Base-by-base conservation (phyloP, 306 rosid genomes). In the Gleditsia sinensis region DNA sequence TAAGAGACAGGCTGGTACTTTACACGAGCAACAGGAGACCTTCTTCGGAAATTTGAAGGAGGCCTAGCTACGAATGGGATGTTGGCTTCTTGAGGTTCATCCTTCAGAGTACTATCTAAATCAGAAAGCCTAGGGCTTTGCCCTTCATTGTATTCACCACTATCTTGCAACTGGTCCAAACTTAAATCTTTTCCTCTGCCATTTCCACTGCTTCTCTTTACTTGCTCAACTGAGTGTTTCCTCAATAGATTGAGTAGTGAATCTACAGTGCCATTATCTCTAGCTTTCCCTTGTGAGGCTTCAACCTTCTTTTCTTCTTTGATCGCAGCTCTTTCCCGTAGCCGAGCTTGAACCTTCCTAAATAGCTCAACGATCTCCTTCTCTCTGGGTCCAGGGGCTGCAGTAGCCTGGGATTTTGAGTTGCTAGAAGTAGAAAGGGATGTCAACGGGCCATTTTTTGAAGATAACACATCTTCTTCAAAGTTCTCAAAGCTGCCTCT, bases 321-420 rank as follows among this genome's bases (percentile, higher is more conserved):
- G 62, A 14, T 80, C 9, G 92, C 82, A 55, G 90, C 89, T 59
- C 96, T 88, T 82, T 90, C 96, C 67, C 91, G 91, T 43, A 94
- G 84, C 80, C 88, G 95, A 67, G 92, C 92, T 84, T 92, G 99
- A 65, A 94, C 97, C 86, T 92, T 90, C 71, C 93, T 82, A 77
- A 94, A 94, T 66, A 94, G 89, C 83, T 90, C 99, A 40, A 94
- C 96, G 65, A 94, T 94, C 86, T 94, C 99, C 76, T 86, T 94
- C 85, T 94, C 99, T 76, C 92, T 92, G 5, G 96, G 86, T 46
- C 99, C 99, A 21, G 99, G 99, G 51, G 89, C 72, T 33, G 97
- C 83, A 59, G 92, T 88, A 57, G 95, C 82, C 68, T 88, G 89
- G 20, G 78, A 88, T 74, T 91, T 94, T 11, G 89, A 76, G 54